These are phyloP conservation scores for Rubia peregrina DNA, from an alignment of 305 asterid genomes.

Conservation along the genomic window DNA sequence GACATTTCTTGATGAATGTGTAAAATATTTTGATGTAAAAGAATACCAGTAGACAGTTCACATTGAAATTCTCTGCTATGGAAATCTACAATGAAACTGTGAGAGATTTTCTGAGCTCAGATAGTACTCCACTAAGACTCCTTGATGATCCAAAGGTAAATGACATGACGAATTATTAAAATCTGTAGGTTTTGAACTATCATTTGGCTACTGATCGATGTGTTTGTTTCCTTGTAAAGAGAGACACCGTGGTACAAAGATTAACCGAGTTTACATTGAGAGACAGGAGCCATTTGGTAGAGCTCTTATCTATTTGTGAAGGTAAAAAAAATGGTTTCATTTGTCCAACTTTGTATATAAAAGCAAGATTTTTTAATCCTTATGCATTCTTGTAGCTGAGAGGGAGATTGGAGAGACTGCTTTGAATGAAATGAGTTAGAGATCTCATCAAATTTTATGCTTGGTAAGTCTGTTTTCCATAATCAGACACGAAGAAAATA, in stretches of 20 bases:
- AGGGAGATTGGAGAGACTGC: constrained; percentile 82
- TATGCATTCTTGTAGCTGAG: constrained; percentile 50
- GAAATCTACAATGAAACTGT: constrained; percentile 95
- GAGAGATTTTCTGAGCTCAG: constrained; percentile 77
- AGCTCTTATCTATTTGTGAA: constrained; percentile 62
- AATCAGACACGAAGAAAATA: background rate
- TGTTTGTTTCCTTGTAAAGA: constrained; percentile 30
- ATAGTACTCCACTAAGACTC: constrained; percentile 65
- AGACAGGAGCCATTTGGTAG: constrained; percentile 55
- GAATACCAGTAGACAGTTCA: constrained; percentile 62
- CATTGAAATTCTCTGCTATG: constrained; percentile 83
- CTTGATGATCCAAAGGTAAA: constrained; percentile 92
- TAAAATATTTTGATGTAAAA: constrained; percentile 13
- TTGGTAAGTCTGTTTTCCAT: constrained; percentile 40
- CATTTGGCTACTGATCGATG: background rate
- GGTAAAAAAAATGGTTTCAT: constrained; percentile 32
- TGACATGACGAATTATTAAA: background rate
- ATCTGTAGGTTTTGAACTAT: background rate
- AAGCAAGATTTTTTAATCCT: background rate
- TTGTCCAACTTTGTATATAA: constrained; percentile 2
- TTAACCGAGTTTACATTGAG: constrained; percentile 64
- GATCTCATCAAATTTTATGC: constrained; percentile 91
- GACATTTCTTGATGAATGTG: background rate
- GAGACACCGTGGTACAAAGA: constrained; percentile 82
- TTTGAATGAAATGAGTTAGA: constrained; percentile 77